Percentiles rank a stretch among this genome's conserved stretches.
Evolutionary conservation across 208 protist genomes (phyloP).

Genomic region (Acanthamoeba lenticulata): DNA sequence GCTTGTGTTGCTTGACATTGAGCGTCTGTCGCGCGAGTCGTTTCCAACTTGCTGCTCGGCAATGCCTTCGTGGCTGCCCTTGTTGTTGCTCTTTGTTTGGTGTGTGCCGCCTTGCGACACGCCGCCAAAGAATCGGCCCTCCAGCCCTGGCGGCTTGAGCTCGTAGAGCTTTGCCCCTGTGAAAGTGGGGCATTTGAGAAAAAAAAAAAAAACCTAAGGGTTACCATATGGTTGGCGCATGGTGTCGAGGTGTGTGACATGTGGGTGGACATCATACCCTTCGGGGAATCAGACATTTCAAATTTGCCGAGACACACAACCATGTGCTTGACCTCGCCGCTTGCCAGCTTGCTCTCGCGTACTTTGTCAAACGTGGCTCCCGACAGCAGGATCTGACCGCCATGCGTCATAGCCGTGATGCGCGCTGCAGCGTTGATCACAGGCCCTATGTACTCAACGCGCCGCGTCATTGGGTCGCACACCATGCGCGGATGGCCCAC

Average conservation of each 20-base stretch:
- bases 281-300: background rate
- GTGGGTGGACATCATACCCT: too few species aligned
- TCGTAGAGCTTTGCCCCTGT: background rate
- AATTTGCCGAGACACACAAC: background rate
- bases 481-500: background rate
- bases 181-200: too few species aligned
- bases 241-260: too few species aligned
- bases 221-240: too few species aligned
- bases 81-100: too few species aligned
- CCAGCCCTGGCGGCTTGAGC: background rate
- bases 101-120: too few species aligned
- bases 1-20: background rate
- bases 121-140: slow-evolving; percentile 15
- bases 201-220: too few species aligned
- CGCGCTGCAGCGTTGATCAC: background rate
- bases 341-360: too few species aligned
- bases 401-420: slow-evolving; percentile 10
- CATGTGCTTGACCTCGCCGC: background rate
- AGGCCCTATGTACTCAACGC: background rate
- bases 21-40: background rate
- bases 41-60: too few species aligned
- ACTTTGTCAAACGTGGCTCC: background rate
- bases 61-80: background rate
- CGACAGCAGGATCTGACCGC: background rate
- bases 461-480: background rate